Evolutionary conservation across 192 early-diverging fungal species (phyloP).

Genomic region (Entomortierella parvispora): DNA sequence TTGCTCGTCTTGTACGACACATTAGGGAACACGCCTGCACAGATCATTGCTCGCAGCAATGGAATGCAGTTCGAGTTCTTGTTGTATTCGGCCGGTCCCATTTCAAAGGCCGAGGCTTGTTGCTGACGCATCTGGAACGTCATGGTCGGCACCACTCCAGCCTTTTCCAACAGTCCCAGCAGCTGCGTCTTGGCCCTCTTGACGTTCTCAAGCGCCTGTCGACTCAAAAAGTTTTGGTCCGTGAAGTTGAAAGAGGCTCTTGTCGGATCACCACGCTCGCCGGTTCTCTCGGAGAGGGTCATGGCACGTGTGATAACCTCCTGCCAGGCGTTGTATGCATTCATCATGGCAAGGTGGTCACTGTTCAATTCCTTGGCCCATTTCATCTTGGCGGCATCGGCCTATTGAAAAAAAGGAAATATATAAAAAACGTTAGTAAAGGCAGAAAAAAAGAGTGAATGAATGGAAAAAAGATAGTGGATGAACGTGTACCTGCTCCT

Average conservation of each 20-base stretch:
- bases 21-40: constrained; percentile 89
- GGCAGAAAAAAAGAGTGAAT: background rate
- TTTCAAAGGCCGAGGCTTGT: constrained; percentile 31
- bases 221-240: constrained; percentile 54
- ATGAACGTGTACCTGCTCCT: constrained; percentile 22
- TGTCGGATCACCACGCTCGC: constrained; percentile 42
- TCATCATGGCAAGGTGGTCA: constrained; percentile 59
- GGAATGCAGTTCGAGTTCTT: constrained; percentile 64
- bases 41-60: constrained; percentile 77
- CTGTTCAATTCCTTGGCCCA: constrained; percentile 55
- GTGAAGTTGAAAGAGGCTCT: constrained; percentile 53
- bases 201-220: constrained; percentile 52
- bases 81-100: constrained; percentile 62
- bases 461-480: background rate
- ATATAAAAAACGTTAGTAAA: background rate
- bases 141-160: constrained; percentile 53
- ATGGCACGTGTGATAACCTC: constrained; percentile 28
- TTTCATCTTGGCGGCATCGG: constrained; percentile 53
- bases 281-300: constrained; percentile 25
- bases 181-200: constrained; percentile 56
- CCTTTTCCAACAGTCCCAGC: constrained; percentile 52
- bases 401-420: constrained; percentile 10
- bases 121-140: constrained; percentile 35
- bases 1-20: constrained; percentile 53
- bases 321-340: constrained; percentile 58